Evolutionary conservation across 352 stramenopile genomes (phyloP).

Genomic region (Globisporangium parvum): DNA sequence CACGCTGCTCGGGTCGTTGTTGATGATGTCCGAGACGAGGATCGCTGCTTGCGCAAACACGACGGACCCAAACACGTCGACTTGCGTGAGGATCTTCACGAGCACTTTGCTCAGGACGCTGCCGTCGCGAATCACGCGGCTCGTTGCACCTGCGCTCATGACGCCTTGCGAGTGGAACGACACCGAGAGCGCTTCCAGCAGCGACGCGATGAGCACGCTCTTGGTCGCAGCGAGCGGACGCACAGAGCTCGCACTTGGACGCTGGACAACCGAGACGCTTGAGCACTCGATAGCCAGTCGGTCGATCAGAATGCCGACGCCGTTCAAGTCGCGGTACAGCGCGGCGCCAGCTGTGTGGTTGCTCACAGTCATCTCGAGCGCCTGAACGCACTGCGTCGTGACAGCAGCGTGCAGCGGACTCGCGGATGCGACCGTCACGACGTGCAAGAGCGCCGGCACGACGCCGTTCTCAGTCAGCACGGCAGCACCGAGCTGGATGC

Average conservation of each 20-base stretch:
- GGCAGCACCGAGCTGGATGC: slow-evolving; percentile 65
- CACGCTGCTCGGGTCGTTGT: slow-evolving; percentile 94
- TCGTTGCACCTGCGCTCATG: slow-evolving; percentile 83
- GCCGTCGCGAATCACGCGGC: slow-evolving; percentile 81
- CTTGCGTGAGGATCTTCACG: slow-evolving; percentile 85
- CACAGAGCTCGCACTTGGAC: not conserved
- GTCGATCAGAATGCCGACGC: slow-evolving; percentile 80
- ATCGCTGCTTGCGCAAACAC: slow-evolving; percentile 89
- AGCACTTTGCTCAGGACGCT: slow-evolving; percentile 87
- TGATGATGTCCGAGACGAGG: slow-evolving; percentile 96
- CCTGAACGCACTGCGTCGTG: slow-evolving; percentile 77
- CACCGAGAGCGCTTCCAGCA: slow-evolving; percentile 75
- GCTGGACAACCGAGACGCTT: slow-evolving; percentile 18
- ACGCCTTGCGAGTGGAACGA: slow-evolving; percentile 86
- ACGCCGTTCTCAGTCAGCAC: slow-evolving; percentile 83
- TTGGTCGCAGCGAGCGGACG: slow-evolving; percentile 39
- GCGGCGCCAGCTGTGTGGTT: slow-evolving; percentile 57
- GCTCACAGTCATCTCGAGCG: slow-evolving; percentile 77
- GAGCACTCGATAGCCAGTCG: slow-evolving; percentile 49
- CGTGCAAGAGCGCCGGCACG: slow-evolving; percentile 71
- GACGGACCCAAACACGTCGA: slow-evolving; percentile 90
- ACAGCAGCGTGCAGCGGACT: slow-evolving; percentile 61
- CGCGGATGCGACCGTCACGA: slow-evolving; percentile 51
- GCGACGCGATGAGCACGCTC: slow-evolving; percentile 52
- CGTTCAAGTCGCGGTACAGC: slow-evolving; percentile 81